Conservation (phyloP, 2,329 filamentous ascomycete species). For the Gnomoniopsis sp. region DNA sequence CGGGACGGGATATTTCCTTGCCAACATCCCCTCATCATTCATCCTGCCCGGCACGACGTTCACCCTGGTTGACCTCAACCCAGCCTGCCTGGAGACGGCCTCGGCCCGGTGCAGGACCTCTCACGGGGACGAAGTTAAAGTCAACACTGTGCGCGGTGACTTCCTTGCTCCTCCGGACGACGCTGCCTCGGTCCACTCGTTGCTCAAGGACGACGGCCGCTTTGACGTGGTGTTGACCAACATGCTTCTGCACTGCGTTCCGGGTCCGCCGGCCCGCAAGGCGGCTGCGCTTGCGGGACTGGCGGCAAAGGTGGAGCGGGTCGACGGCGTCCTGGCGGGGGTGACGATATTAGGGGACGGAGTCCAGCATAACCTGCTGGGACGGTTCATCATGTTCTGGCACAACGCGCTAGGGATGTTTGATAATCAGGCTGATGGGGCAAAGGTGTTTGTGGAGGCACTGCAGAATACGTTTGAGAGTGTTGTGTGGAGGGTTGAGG, state of each 20-base stretch:
- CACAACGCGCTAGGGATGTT: constrained; percentile 3
- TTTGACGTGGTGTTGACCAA: neutral
- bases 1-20: constrained; percentile 2
- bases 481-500: constrained; percentile 1
- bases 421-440: neutral
- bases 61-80: constrained; percentile 4
- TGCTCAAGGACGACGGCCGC: neutral
- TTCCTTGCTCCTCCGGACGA: neutral
- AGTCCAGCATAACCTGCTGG: neutral
- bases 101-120: neutral
- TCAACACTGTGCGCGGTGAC: neutral
- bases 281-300: neutral
- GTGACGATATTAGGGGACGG: neutral
- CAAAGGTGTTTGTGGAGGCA: neutral
- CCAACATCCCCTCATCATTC: neutral
- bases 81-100: constrained; percentile 1
- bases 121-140: neutral
- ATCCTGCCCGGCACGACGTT: neutral
- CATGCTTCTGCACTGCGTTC: constrained; percentile 1
- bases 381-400: constrained; percentile 5
- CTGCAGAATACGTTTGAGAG: neutral
- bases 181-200: neutral
- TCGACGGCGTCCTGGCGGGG: neutral
- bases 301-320: neutral
- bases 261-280: neutral